Base-by-base conservation (phyloP, 1,284 basidiomycete species). In the Chondrostereum purpureum region DNA sequence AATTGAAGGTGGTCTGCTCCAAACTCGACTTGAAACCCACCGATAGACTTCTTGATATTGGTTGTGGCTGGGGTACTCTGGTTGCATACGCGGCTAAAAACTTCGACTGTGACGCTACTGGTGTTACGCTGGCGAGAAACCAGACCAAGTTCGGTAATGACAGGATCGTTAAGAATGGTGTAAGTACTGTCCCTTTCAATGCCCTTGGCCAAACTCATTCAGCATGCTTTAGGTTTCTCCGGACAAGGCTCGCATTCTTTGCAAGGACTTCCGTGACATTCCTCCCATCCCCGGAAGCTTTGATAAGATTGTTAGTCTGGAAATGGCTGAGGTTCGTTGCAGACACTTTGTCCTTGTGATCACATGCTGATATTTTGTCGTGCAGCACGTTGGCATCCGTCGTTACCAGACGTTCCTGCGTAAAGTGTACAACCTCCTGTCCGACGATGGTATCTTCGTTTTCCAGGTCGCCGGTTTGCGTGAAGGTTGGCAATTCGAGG, bases 41-140 rank as follows among this genome's bases (percentile, higher is more conserved):
- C 0, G 92, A 94, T 34, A 70, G 81, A 52, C 73, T 98, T 24
- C 82, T 99, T 47, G 91, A 93, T 58, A 90, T 97, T 53, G 95
- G 95, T 24, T 99, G 96, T 62, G 96, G 96, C 42, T 99, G 95
- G 96, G 96, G 95, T 22, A 98, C 96, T 1, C 82, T 99, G 46
- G 78, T 83, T 41, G 84, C 95, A 1, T 97, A 93, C 61, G 95
- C 95, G 21, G 89, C 91, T 39, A 98, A 98, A 73, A 99, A 99
- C 74, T 99, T 88, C 62, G 89, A 76, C 12, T 94, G 90, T 56
- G 91, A 98, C 58, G 90, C 87, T 24, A 98, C 94, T 35, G 96
- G 96, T 63, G 86, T 99, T 50, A 99, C 96, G 3, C 83, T 99
- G 38, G 87, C 80, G 31, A 78, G 82, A 65, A 91, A 97, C 55